Conservation (phyloP, 352 stramenopile species). For the Pythium aphanidermatum region DNA sequence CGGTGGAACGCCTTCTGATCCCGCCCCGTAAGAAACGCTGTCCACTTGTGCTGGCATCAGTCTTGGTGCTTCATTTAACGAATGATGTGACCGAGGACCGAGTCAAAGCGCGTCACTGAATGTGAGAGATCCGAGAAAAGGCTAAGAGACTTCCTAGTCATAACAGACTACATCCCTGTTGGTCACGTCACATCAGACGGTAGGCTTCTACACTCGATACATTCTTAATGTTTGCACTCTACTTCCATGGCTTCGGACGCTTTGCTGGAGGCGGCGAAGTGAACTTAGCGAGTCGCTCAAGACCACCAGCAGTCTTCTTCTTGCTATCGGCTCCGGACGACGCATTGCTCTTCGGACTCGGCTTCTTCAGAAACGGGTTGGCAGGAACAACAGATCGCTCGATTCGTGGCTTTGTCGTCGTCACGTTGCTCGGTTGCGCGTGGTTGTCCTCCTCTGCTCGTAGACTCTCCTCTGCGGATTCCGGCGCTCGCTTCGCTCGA, state of each 20-base stretch:
- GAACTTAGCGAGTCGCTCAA: slow-evolving; percentile 64
- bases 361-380: slow-evolving; percentile 74
- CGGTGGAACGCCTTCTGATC: no score
- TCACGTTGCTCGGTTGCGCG: neutral
- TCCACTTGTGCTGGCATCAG: no score
- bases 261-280: slow-evolving; percentile 21
- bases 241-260: slow-evolving; percentile 19
- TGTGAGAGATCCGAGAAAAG: no score
- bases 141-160: no score
- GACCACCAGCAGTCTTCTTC: slow-evolving; percentile 34
- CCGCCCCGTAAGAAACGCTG: no score
- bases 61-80: no score
- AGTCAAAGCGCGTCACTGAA: no score
- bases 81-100: no score
- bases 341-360: slow-evolving; percentile 13
- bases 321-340: neutral
- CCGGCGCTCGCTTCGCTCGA: neutral
- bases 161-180: no score
- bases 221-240: neutral
- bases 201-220: neutral
- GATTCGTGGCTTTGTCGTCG: slow-evolving; percentile 1
- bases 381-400: slow-evolving; percentile 47
- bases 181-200: no score
- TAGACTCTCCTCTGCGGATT: neutral
- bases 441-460: slow-evolving; percentile 4